These are phyloP conservation scores for Tolypocladium nubicola DNA, from an alignment of 2,329 filamentous ascomycete species.

Conservation along the genomic window DNA sequence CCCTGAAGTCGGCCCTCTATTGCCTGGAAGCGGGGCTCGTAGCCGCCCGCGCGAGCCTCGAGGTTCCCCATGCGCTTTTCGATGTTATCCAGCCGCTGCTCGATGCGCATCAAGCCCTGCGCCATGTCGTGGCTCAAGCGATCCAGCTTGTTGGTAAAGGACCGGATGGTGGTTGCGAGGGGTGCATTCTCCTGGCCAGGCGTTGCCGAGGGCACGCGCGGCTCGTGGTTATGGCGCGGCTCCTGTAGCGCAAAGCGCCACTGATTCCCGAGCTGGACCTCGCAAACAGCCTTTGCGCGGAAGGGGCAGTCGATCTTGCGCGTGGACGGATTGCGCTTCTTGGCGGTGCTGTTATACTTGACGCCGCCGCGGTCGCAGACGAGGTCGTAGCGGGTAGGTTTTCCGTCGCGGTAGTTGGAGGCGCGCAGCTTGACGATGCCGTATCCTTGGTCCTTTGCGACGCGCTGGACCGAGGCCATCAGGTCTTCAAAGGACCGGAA, in stretches of 20 bases:
- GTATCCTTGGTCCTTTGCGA: slow-evolving; percentile 52
- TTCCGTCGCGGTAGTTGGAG: slow-evolving; percentile 53
- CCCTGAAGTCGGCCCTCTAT: slow-evolving; percentile 31
- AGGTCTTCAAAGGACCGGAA: slow-evolving; percentile 50
- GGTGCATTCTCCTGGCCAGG: slow-evolving; percentile 48
- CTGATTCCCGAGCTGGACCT: slow-evolving; percentile 51
- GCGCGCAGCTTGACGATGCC: slow-evolving; percentile 52
- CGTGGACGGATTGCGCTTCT: slow-evolving; percentile 53
- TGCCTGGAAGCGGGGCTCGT: slow-evolving; percentile 33
- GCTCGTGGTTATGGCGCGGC: slow-evolving; percentile 50
- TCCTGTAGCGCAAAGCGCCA: slow-evolving; percentile 55
- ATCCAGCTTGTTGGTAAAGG: slow-evolving; percentile 49
- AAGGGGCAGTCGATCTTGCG: slow-evolving; percentile 55
- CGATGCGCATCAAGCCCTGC: slow-evolving; percentile 40
- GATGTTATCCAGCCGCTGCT: slow-evolving; percentile 37
- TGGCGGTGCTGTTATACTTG: slow-evolving; percentile 54
- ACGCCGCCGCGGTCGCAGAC: slow-evolving; percentile 54
- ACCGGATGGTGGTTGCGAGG: slow-evolving; percentile 45
- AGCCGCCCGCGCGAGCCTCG: slow-evolving; percentile 31
- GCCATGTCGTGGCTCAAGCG: slow-evolving; percentile 45
- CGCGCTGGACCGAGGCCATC: slow-evolving; percentile 44
- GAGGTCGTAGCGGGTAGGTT: slow-evolving; percentile 51
- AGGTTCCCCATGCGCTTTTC: slow-evolving; percentile 46
- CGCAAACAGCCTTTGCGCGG: slow-evolving; percentile 52
- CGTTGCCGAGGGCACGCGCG: slow-evolving; percentile 41